Evolutionary conservation across 164 flowering plant species (phyloP), one percentile per base, ranked within the genome.

Genomic region (Vitis labrusca): DNA sequence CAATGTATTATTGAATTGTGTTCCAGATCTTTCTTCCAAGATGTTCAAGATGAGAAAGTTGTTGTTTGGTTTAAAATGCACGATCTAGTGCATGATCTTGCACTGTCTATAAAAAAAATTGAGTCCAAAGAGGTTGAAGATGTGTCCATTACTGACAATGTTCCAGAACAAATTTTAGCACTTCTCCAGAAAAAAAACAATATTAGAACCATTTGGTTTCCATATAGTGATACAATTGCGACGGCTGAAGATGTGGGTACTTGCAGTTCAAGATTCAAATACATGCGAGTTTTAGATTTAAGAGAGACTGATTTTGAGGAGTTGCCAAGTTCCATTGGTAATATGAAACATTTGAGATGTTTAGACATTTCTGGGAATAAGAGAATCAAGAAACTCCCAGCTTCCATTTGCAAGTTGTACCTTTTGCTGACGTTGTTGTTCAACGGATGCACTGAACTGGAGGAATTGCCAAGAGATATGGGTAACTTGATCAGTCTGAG

Each of bases 1-100:
- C 59, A 53, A 5, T 69, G 61, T 50, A 67, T 79, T 53, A 71
- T 29, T 27, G 63, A 51, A 8, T 58, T 79, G 29, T 10, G 63
- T 6, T 17, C 16, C 15, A 66, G 71, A 6, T 67, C 64, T 0
- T 73, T 81, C 47, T 73, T 81, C 17, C 71, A 81, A 75, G 74
- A 73, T 15, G 60, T 44, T 3, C 2, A 47, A 49, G 51, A 10
- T 50, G 15, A 29, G 19, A 47, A 53, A 5, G 0, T 11, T 27
- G 3, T 32, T 65, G 3, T 6, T 16, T 12, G 2, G 9, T 74
- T 67, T 65, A 73, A 69, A 12, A 78, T 81, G 79, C 81, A 77
- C 59, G 77, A 73, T 30, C 59, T 67, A 0, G 44, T 73, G 48
- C 75, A 68, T 63, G 72, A 77, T 61, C 71, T 80, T 11, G 76